A percentile compares a stretch with the other conserved stretches of the same genome.
Conservation (phyloP, 2,329 filamentous ascomycete species). For the Botryosphaeria dothidea region DNA sequence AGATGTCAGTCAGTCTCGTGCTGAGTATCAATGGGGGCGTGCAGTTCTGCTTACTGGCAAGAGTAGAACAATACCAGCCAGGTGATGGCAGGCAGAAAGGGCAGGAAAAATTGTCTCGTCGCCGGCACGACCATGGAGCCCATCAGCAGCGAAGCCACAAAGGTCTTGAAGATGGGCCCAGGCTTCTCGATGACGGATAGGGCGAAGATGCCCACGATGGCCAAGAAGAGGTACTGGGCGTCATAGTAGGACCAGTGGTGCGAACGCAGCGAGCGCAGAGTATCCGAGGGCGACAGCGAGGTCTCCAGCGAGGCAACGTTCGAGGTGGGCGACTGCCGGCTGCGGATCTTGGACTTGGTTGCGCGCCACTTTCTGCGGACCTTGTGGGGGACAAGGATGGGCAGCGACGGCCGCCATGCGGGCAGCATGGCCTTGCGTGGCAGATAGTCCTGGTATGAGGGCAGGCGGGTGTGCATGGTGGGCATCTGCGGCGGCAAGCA, state of each 20-base stretch:
- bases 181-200: slow-evolving; percentile 77
- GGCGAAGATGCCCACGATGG: slow-evolving; percentile 74
- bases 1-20: not conserved
- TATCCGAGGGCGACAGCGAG: slow-evolving; percentile 79
- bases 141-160: slow-evolving; percentile 66
- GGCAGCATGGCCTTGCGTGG: slow-evolving; percentile 17
- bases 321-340: slow-evolving; percentile 66
- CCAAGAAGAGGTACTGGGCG: slow-evolving; percentile 77
- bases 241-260: slow-evolving; percentile 84
- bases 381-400: slow-evolving; percentile 59
- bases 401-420: slow-evolving; percentile 19
- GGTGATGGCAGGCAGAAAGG: slow-evolving; percentile 78
- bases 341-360: slow-evolving; percentile 64
- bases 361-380: slow-evolving; percentile 65
- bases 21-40: slow-evolving; percentile 3
- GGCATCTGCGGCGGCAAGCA: not conserved
- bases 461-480: slow-evolving; percentile 19
- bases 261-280: slow-evolving; percentile 70
- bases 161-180: slow-evolving; percentile 76
- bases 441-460: slow-evolving; percentile 19
- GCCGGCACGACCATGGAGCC: slow-evolving; percentile 76
- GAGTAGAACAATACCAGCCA: slow-evolving; percentile 92
- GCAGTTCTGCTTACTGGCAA: slow-evolving; percentile 71
- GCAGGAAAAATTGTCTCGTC: slow-evolving; percentile 88
- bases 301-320: slow-evolving; percentile 76